Evolutionary conservation across 75 land plant genomes (phyloP).

Genomic region (Ceratopteris richardii): DNA sequence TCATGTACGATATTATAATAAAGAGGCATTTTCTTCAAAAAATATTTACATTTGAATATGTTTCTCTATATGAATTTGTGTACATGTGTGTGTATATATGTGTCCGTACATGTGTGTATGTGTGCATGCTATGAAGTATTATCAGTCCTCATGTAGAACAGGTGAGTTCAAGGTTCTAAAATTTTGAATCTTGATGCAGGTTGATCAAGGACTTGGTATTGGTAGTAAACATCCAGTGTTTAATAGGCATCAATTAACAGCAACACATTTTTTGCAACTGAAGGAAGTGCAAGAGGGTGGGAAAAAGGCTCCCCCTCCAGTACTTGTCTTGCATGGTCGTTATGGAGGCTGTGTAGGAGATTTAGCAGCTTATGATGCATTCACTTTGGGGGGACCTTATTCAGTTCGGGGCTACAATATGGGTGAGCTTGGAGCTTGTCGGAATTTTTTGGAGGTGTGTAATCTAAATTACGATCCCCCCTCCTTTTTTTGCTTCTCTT

Average conservation of each 20-base stretch:
- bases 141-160: too few species aligned
- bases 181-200: conserved; percentile 20
- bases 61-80: too few species aligned
- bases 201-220: conserved; percentile 24
- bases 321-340: conserved; percentile 21
- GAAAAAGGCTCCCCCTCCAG: conserved; percentile 7
- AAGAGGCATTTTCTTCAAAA: too few species aligned
- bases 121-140: too few species aligned
- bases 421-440: conserved; percentile 20
- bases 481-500: too few species aligned
- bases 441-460: conserved; percentile 25
- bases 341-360: conserved; percentile 28
- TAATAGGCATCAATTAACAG: conserved; percentile 26
- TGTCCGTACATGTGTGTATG: too few species aligned
- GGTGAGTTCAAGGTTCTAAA: too few species aligned
- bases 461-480: too few species aligned
- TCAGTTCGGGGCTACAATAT: conserved; percentile 21
- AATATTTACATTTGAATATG: too few species aligned
- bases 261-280: conserved; percentile 17
- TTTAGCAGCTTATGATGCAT: conserved; percentile 14
- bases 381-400: conserved; percentile 25
- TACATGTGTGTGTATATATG: too few species aligned
- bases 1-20: too few species aligned
- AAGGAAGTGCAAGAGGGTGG: conserved; percentile 3
- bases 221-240: conserved; percentile 19